phyloP scores from a whole-genome alignment of 345 rosid genomes.

The Eucalyptus curtisii region DNA sequence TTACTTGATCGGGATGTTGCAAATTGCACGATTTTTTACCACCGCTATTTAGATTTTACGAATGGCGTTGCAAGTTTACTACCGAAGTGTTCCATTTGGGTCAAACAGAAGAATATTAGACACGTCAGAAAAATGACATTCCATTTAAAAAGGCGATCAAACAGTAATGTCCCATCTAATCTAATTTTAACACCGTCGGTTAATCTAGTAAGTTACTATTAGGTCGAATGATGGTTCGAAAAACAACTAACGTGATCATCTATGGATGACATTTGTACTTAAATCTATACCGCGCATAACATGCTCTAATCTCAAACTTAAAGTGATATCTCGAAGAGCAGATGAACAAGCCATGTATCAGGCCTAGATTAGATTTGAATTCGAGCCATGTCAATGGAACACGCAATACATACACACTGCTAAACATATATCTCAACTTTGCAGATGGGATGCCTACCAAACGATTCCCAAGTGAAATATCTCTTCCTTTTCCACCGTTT shows the following conservation, averaged over 20 bases:
- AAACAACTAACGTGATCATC: background rate
- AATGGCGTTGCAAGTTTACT: background rate
- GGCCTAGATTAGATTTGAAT: background rate
- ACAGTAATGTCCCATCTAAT: background rate
- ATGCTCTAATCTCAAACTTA: background rate
- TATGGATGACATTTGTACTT: background rate
- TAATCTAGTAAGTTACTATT: background rate
- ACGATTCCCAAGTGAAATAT: background rate
- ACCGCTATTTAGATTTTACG: background rate
- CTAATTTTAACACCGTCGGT: background rate
- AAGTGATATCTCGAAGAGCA: background rate
- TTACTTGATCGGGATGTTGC: background rate
- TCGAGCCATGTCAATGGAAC: background rate
- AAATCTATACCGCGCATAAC: background rate
- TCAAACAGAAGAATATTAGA: background rate
- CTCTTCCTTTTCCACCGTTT: background rate
- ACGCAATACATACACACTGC: background rate
- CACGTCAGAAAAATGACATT: background rate
- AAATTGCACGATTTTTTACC: background rate
- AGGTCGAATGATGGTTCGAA: background rate
- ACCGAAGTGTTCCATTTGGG: background rate
- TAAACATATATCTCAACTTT: background rate
- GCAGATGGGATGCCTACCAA: background rate
- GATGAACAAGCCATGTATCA: background rate
- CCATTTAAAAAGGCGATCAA: background rate